These are phyloP conservation scores for Neocallimastix lanati DNA, from an alignment of 192 early-diverging fungal genomes.

Conservation along the genomic window DNA sequence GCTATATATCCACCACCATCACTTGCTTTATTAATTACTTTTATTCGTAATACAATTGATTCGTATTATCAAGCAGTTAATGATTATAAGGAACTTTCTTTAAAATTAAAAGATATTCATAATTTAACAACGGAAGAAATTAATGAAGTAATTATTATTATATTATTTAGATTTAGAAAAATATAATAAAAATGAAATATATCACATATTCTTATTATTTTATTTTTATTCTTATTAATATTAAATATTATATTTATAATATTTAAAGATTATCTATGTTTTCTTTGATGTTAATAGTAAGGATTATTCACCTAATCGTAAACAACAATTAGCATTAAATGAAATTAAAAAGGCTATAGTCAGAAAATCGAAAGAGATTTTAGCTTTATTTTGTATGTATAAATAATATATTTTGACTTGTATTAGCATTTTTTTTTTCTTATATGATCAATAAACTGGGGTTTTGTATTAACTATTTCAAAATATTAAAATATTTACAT, in stretches of 20 bases:
- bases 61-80: slow-evolving; percentile 6
- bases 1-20: slow-evolving; percentile 4
- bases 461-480: too few species aligned
- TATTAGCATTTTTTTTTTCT: too few species aligned
- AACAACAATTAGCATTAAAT: slow-evolving; percentile 18
- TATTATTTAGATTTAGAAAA: too few species aligned
- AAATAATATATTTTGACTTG: too few species aligned
- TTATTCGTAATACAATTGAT: not conserved
- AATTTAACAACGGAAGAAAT: slow-evolving; percentile 24
- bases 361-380: slow-evolving; percentile 14
- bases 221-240: too few species aligned
- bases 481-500: too few species aligned
- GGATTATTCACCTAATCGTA: not conserved
- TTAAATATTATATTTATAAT: not conserved
- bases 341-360: slow-evolving; percentile 18
- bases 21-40: not conserved
- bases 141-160: slow-evolving; percentile 14
- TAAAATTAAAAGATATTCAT: slow-evolving; percentile 19
- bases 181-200: too few species aligned
- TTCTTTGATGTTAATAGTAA: not conserved
- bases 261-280: not conserved
- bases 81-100: slow-evolving; percentile 5
- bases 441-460: too few species aligned
- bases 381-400: slow-evolving; percentile 13
- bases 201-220: too few species aligned